Conservation (phyloP, 257 asterid genomes). For the Penstemon barbatus region DNA sequence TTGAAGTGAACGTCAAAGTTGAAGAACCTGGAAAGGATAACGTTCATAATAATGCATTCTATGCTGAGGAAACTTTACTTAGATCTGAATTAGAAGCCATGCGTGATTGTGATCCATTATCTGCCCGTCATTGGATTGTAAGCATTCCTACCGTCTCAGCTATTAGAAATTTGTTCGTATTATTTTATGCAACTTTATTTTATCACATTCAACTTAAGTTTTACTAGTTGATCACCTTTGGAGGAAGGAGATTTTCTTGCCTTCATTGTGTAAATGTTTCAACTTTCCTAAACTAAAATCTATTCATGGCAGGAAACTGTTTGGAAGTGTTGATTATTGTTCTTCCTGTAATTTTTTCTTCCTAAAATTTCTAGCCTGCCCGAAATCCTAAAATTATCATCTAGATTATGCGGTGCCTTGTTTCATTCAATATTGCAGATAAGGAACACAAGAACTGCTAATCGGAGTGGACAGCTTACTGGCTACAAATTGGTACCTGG, state of each 20-base stretch:
- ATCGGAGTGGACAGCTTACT: constrained; percentile 84
- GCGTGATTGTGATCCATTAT: constrained; percentile 87
- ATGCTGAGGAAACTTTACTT: constrained; percentile 87
- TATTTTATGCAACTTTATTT: constrained; percentile 10
- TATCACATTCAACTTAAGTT: not conserved
- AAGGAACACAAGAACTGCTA: constrained; percentile 86
- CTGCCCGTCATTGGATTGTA: constrained; percentile 99
- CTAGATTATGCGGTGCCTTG: not conserved
- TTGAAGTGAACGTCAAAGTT: constrained; percentile 87
- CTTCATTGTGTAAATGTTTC: constrained; percentile 1
- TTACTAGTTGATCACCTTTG: constrained; percentile 1
- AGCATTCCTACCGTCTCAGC: constrained; percentile 33
- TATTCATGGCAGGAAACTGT: constrained; percentile 12
- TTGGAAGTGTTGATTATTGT: not conserved
- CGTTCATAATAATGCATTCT: constrained; percentile 89
- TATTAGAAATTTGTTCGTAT: constrained; percentile 4
- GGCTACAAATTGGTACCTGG: constrained; percentile 95
- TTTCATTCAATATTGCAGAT: constrained; percentile 45
- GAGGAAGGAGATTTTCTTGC: not conserved
- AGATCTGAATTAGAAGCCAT: constrained; percentile 84
- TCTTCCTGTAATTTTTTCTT: not conserved
- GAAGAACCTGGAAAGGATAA: constrained; percentile 92
- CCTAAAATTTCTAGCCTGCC: not conserved
- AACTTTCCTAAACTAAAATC: constrained; percentile 10
- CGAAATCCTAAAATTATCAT: not conserved